Conservation (phyloP, 2,329 filamentous ascomycete genomes). For the Diaporthe aspalathi region DNA sequence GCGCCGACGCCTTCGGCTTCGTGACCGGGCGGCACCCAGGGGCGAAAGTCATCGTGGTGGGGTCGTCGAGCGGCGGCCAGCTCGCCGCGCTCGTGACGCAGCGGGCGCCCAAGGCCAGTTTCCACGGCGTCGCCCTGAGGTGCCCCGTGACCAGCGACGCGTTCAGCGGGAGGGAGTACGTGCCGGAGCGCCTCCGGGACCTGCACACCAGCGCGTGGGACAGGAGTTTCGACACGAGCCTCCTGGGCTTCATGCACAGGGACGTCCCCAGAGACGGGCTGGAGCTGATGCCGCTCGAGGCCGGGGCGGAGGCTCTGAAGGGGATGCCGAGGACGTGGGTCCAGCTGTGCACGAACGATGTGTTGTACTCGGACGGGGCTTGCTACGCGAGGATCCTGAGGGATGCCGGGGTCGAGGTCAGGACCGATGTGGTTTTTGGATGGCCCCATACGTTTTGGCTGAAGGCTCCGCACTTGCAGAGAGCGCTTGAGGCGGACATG, state of each 20-base stretch:
- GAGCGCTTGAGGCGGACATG: constrained; percentile 55
- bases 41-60: constrained; percentile 51
- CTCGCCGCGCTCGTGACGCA: constrained; percentile 59
- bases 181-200: constrained; percentile 50
- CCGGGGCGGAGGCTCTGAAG: constrained; percentile 44
- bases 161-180: constrained; percentile 49
- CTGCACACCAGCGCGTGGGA: constrained; percentile 55
- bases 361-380: constrained; percentile 62
- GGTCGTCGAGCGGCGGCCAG: constrained; percentile 62
- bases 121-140: constrained; percentile 56
- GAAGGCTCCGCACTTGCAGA: constrained; percentile 55
- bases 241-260: constrained; percentile 49
- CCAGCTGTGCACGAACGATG: constrained; percentile 63
- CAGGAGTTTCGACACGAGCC: constrained; percentile 51
- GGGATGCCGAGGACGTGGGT: constrained; percentile 58
- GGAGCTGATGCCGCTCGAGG: constrained; percentile 56
- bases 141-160: constrained; percentile 61
- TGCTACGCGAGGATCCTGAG: constrained; percentile 59
- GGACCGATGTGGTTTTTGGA: constrained; percentile 55
- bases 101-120: constrained; percentile 41
- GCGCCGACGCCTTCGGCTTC: constrained; percentile 51
- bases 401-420: constrained; percentile 53
- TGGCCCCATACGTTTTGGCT: constrained; percentile 67
- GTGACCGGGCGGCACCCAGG: constrained; percentile 37
- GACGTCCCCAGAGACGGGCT: constrained; percentile 54